Evolutionary conservation across 495 filamentous ascomycete species (phyloP).

Genomic region (Platismatia glauca): DNA sequence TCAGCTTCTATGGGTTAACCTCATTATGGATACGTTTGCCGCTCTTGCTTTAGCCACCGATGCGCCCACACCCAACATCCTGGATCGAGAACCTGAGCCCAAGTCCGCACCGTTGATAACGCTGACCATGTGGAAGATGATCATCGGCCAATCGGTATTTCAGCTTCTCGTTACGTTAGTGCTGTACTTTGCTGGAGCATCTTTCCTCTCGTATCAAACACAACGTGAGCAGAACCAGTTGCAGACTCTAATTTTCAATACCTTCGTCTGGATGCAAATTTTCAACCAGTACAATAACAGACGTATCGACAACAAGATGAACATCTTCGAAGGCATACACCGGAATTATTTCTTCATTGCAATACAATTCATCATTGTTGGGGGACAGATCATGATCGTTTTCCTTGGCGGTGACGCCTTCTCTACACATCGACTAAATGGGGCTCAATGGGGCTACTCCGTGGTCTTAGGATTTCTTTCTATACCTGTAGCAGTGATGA

Average conservation of each 20-base stretch:
- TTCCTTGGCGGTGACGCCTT: constrained; percentile 70
- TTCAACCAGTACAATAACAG: constrained; percentile 85
- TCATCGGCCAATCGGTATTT: constrained; percentile 74
- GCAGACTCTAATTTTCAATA: constrained; percentile 76
- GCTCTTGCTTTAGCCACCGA: constrained; percentile 89
- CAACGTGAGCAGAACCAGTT: constrained; percentile 37
- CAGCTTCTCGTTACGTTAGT: constrained; percentile 72
- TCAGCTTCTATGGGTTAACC: constrained; percentile 83
- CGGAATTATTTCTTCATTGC: constrained; percentile 74
- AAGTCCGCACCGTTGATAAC: constrained; percentile 72
- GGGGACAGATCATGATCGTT: constrained; percentile 69
- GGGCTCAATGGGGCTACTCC: constrained; percentile 65
- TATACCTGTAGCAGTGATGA: constrained; percentile 60
- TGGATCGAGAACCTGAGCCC: constrained; percentile 66
- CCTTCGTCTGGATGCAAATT: constrained; percentile 92
- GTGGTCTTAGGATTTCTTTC: constrained; percentile 62
- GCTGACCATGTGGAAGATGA: constrained; percentile 89
- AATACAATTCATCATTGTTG: constrained; percentile 77
- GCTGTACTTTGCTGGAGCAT: constrained; percentile 61
- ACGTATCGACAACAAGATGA: constrained; percentile 80
- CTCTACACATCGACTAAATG: constrained; percentile 50
- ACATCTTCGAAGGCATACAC: constrained; percentile 77
- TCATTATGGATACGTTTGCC: constrained; percentile 94
- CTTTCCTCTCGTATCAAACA: constrained; percentile 50
- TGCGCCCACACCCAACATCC: constrained; percentile 58